These are phyloP conservation scores for Cystobasidium ongulense DNA, from an alignment of 768 basidiomycete species.

Conservation along the genomic window DNA sequence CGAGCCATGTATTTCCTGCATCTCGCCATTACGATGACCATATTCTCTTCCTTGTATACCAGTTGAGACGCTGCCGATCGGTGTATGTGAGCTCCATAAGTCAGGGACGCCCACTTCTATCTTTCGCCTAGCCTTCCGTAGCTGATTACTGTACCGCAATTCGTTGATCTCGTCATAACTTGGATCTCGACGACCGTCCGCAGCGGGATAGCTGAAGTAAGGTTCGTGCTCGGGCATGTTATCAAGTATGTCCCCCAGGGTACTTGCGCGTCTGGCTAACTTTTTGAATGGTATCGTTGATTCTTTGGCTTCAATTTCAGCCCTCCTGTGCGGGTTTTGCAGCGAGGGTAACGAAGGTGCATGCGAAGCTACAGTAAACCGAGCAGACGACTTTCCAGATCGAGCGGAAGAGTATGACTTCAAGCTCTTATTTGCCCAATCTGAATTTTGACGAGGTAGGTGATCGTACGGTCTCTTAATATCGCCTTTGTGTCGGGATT, in stretches of 20 bases:
- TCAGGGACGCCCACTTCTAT: not conserved
- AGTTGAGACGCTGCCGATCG: not conserved
- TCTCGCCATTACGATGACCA: not conserved
- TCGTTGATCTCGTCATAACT: not conserved
- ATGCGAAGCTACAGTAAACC: slow-evolving; percentile 10
- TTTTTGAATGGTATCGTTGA: not conserved
- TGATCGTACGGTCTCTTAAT: not conserved
- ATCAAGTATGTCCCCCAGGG: not conserved
- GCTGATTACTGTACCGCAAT: not conserved
- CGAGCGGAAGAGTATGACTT: not conserved
- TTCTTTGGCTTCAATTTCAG: not conserved
- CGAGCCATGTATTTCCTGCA: not conserved
- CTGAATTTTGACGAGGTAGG: not conserved
- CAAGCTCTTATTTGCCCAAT: not conserved
- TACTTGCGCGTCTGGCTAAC: not conserved
- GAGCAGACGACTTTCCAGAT: not conserved
- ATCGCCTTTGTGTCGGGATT: not conserved
- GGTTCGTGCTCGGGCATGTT: not conserved
- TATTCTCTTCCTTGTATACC: not conserved
- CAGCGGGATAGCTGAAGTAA: not conserved
- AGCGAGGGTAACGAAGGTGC: slow-evolving; percentile 8
- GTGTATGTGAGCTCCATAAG: not conserved
- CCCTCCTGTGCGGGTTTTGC: not conserved
- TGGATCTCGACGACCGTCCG: not conserved
- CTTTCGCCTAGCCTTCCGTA: not conserved